Conservation (phyloP, 192 early-diverging fungal species). For the Coemansia sp. region DNA sequence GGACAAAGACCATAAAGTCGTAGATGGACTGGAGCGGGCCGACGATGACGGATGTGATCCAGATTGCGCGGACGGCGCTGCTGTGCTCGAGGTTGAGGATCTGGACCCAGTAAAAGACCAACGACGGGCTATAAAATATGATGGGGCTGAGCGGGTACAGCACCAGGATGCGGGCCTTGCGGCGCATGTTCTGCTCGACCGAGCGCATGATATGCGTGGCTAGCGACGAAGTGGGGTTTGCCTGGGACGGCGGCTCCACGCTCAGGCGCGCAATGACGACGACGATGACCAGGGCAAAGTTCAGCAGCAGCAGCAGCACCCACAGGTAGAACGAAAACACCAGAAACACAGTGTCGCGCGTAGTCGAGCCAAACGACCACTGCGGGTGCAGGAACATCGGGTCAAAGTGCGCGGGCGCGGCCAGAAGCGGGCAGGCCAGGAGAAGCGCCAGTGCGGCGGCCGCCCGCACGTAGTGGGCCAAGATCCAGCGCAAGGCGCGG, state of each 20-base stretch:
- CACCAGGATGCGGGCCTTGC: slow-evolving; percentile 33
- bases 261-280: slow-evolving; percentile 22
- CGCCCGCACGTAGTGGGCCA: slow-evolving; percentile 17
- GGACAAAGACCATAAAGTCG: slow-evolving; percentile 25
- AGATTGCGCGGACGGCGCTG: slow-evolving; percentile 11
- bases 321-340: slow-evolving; percentile 33
- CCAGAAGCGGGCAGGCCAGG: slow-evolving; percentile 27
- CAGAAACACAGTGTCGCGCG: slow-evolving; percentile 20
- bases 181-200: slow-evolving; percentile 35
- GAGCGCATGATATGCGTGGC: slow-evolving; percentile 32
- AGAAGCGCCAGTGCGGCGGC: slow-evolving; percentile 14
- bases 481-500: slow-evolving; percentile 26
- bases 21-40: slow-evolving; percentile 29
- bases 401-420: slow-evolving; percentile 24
- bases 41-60: slow-evolving; percentile 16
- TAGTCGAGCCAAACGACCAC: slow-evolving; percentile 37
- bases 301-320: slow-evolving; percentile 22
- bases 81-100: slow-evolving; percentile 20
- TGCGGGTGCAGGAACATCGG: slow-evolving; percentile 19
- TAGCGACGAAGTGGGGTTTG: slow-evolving; percentile 15
- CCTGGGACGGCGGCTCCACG: slow-evolving; percentile 8
- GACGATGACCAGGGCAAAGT: slow-evolving; percentile 32
- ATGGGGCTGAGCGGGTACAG: slow-evolving; percentile 43
- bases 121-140: slow-evolving; percentile 22
- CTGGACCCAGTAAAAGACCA: slow-evolving; percentile 41